Evolutionary conservation across 345 rosid genomes (phyloP).

Genomic region (Microcos paniculata): DNA sequence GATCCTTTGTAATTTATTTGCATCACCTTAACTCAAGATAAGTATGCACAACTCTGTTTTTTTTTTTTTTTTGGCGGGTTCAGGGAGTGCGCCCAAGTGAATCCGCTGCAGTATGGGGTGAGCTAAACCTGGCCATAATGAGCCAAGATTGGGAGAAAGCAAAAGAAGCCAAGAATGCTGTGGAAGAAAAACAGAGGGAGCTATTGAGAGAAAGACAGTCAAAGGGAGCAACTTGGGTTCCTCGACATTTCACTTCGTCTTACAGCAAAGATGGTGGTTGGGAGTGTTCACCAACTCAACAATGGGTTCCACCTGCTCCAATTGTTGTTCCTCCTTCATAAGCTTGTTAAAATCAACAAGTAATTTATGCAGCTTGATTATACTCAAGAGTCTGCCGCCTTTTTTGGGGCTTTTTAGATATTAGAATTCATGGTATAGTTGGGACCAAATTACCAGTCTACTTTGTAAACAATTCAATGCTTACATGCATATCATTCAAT

Average conservation of each 20-base stretch:
- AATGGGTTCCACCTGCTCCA: conserved; percentile 60
- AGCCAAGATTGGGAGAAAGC: conserved; percentile 73
- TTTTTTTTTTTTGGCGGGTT: not conserved
- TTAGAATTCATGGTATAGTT: not conserved
- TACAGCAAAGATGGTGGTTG: conserved; percentile 48
- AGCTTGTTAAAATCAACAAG: not conserved
- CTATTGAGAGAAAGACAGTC: conserved; percentile 41
- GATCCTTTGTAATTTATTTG: no score
- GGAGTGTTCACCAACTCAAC: conserved; percentile 58
- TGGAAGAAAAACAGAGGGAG: conserved; percentile 73
- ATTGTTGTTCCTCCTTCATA: conserved; percentile 41
- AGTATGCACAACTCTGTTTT: no score
- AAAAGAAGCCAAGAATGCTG: conserved; percentile 53
- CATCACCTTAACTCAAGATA: no score
- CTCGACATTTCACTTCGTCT: conserved; percentile 55
- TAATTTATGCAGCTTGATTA: not conserved
- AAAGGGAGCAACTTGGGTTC: conserved; percentile 53
- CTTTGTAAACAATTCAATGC: not conserved
- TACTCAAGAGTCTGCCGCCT: not conserved
- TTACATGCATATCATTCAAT: not conserved
- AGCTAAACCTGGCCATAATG: conserved; percentile 55
- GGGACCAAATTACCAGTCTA: not conserved
- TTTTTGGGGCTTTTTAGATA: not conserved
- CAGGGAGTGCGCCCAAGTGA: conserved; percentile 61
- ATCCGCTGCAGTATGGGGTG: conserved; percentile 74